Percentiles rank a stretch among this genome's conserved stretches.
phyloP scores from a whole-genome alignment of 176 grass and related monocot genomes.

The Themeda triandra region DNA sequence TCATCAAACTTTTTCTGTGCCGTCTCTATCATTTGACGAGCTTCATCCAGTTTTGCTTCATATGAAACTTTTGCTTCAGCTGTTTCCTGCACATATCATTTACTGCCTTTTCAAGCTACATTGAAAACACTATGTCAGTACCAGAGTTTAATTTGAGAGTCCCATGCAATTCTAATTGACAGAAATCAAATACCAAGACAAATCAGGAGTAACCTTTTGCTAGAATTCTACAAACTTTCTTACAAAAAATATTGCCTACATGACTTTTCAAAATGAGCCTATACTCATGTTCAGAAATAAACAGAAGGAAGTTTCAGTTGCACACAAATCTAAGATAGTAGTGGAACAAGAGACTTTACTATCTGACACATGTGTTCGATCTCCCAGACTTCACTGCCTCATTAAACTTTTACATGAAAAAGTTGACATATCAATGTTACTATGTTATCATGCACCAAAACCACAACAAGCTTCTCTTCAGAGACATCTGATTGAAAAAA shows the following conservation, averaged over 20 bases:
- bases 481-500: neutral
- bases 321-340: neutral
- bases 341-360: neutral
- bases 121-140: slow-evolving; percentile 28
- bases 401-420: neutral
- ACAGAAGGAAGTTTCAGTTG: neutral
- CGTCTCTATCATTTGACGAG: slow-evolving; percentile 44
- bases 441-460: neutral
- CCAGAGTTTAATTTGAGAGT: neutral
- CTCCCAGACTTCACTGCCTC: neutral
- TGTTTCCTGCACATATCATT: slow-evolving; percentile 67
- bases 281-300: neutral
- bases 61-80: slow-evolving; percentile 86
- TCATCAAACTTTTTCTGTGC: slow-evolving; percentile 79
- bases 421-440: neutral
- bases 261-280: neutral
- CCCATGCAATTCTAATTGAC: neutral
- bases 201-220: neutral
- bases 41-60: slow-evolving; percentile 66
- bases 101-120: slow-evolving; percentile 89
- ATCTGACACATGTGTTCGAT: neutral
- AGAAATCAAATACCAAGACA: neutral
- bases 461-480: neutral
- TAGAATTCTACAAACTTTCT: neutral
- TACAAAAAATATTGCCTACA: neutral